Evolutionary conservation across 2,329 filamentous ascomycete species (phyloP).

Genomic region (Colletotrichum filicis): DNA sequence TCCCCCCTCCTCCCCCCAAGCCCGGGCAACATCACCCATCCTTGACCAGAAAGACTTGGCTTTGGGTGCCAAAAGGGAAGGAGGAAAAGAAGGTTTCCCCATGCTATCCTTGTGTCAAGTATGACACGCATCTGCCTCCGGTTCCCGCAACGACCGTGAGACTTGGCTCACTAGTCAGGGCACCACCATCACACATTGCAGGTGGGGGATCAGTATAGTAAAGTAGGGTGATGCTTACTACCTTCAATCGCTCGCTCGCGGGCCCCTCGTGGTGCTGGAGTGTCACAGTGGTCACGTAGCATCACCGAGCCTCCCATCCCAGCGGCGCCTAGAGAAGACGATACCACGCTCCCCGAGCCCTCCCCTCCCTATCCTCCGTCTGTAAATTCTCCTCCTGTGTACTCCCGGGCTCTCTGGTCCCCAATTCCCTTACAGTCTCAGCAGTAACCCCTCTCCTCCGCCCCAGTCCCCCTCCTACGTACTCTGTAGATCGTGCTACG

Average conservation of each 20-base stretch:
- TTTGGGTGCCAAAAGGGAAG: background rate
- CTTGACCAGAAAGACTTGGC: background rate
- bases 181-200: background rate
- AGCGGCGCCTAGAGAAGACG: too few species aligned
- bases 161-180: background rate
- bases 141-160: background rate
- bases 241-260: background rate
- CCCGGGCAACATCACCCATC: background rate
- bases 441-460: too few species aligned
- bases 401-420: too few species aligned
- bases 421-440: too few species aligned
- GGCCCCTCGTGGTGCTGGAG: background rate
- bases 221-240: background rate
- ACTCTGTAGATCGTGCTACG: background rate
- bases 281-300: background rate
- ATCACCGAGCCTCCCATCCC: background rate
- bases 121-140: constrained; percentile 1
- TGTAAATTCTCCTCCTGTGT: too few species aligned
- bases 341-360: too few species aligned
- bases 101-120: background rate
- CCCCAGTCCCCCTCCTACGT: background rate
- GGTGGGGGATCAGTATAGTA: background rate
- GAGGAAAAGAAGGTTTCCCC: background rate
- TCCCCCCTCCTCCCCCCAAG: background rate
- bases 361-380: too few species aligned